These are phyloP conservation scores for Psilocybe cubensis DNA, from an alignment of 768 basidiomycete genomes.

Conservation along the genomic window DNA sequence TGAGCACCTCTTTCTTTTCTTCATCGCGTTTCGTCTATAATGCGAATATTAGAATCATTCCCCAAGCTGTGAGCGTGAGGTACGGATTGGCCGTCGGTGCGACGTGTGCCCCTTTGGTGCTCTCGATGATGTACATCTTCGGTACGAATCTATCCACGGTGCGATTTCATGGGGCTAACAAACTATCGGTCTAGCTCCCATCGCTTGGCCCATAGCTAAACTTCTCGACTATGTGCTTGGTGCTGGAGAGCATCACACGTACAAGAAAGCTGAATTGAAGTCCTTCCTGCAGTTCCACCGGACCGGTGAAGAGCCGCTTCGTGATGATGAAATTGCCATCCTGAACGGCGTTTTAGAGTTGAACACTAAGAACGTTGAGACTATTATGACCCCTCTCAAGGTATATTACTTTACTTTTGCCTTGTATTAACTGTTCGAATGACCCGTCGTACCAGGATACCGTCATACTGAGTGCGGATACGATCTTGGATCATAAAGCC, in stretches of 20 bases:
- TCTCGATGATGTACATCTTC: constrained; percentile 70
- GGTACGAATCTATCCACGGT: constrained; percentile 39
- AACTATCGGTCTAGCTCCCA: constrained; percentile 53
- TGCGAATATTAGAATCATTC: constrained; percentile 44
- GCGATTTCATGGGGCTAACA: neutral
- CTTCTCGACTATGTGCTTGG: constrained; percentile 86
- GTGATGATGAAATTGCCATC: constrained; percentile 83
- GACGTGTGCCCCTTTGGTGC: constrained; percentile 74
- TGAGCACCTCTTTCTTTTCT: constrained; percentile 51
- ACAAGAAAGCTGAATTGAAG: constrained; percentile 83
- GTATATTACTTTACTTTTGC: constrained; percentile 32
- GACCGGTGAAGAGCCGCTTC: constrained; percentile 73
- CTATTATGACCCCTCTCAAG: constrained; percentile 83
- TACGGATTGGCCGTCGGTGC: constrained; percentile 86
- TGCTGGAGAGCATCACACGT: constrained; percentile 67
- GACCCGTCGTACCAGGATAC: too few relatives aligned
- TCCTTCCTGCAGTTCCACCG: constrained; percentile 83
- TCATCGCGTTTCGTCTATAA: neutral
- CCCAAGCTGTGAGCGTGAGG: constrained; percentile 75
- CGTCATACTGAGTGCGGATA: constrained; percentile 77
- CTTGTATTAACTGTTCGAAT: constrained; percentile 30
- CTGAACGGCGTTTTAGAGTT: constrained; percentile 81
- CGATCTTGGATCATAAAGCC: constrained; percentile 74
- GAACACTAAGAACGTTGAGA: constrained; percentile 73
- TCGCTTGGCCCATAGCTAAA: constrained; percentile 83